A percentile compares a stretch with the other conserved stretches of the same genome.
These are phyloP conservation scores for Coniochaeta pulveracea DNA, from an alignment of 2,329 filamentous ascomycete species.

Conservation along the genomic window DNA sequence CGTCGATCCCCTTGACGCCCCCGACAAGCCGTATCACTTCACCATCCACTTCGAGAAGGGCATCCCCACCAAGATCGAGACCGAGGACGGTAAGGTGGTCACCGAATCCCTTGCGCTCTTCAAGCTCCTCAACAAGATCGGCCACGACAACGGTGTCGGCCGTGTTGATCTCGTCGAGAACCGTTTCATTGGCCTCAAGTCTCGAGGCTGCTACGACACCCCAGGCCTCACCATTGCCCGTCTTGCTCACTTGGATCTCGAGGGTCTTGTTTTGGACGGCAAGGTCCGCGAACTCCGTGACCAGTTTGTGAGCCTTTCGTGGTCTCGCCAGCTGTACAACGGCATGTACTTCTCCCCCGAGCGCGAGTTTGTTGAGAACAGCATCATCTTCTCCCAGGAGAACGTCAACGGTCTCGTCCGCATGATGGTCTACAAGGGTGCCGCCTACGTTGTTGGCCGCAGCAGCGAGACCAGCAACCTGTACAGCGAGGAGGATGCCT, in stretches of 20 bases:
- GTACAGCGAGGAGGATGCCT: constrained; percentile 32
- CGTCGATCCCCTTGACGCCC: constrained; percentile 49
- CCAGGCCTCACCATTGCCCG: constrained; percentile 35
- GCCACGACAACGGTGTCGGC: constrained; percentile 52
- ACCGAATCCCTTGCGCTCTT: constrained; percentile 58
- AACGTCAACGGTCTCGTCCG: constrained; percentile 18
- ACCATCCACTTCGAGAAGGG: constrained; percentile 57
- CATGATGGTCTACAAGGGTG: constrained; percentile 22
- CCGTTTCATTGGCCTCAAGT: constrained; percentile 61
- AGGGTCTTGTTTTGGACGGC: constrained; percentile 38
- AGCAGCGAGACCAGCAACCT: constrained; percentile 31
- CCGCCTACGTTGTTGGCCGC: constrained; percentile 29
- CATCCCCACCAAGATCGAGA: constrained; percentile 51
- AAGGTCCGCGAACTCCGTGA: constrained; percentile 47
- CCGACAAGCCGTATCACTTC: constrained; percentile 53
- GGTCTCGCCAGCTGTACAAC: constrained; percentile 32
- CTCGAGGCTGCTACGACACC: constrained; percentile 69
- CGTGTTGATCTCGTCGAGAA: constrained; percentile 55
- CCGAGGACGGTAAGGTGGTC: constrained; percentile 39
- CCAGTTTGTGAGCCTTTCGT: constrained; percentile 44
- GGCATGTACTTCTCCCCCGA: constrained; percentile 41
- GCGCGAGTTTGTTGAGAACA: constrained; percentile 47
- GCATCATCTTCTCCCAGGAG: constrained; percentile 47
- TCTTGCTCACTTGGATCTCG: constrained; percentile 34
- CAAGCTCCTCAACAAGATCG: constrained; percentile 52